A percentile compares a stretch with the other conserved stretches of the same genome.
These are phyloP conservation scores for Colletotrichum lini DNA, from an alignment of 2,329 filamentous ascomycete species.

Conservation along the genomic window DNA sequence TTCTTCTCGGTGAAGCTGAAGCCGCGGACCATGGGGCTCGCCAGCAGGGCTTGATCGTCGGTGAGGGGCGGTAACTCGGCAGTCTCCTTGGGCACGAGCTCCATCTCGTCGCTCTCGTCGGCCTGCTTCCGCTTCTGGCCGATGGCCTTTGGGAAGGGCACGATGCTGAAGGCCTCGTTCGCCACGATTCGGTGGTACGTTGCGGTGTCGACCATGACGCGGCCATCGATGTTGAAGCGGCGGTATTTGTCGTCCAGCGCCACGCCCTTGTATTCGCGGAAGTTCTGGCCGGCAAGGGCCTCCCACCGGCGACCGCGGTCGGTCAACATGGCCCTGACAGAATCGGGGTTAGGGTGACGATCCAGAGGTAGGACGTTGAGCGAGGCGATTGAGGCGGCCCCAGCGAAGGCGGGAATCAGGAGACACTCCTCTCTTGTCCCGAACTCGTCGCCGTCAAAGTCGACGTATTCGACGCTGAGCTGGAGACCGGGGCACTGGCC, in stretches of 20 bases:
- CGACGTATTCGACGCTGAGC: constrained; percentile 53
- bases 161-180: constrained; percentile 77
- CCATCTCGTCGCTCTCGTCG: constrained; percentile 43
- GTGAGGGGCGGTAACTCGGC: constrained; percentile 46
- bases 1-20: constrained; percentile 63
- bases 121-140: constrained; percentile 41
- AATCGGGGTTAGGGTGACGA: constrained; percentile 57
- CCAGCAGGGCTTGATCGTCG: constrained; percentile 58
- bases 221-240: constrained; percentile 83
- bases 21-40: constrained; percentile 63
- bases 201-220: constrained; percentile 89
- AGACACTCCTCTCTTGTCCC: constrained; percentile 55
- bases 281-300: constrained; percentile 60
- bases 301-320: constrained; percentile 62
- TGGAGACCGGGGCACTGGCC: constrained; percentile 50
- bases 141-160: constrained; percentile 40
- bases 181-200: constrained; percentile 88
- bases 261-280: constrained; percentile 61
- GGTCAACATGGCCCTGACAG: constrained; percentile 51
- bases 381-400: constrained; percentile 58
- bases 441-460: constrained; percentile 64
- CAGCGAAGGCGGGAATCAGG: constrained; percentile 57
- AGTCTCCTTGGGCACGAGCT: constrained; percentile 44
- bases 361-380: constrained; percentile 60
- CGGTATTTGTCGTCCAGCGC: constrained; percentile 46